Evolutionary conservation across 495 filamentous ascomycete species (phyloP), one percentile per base, ranked within the genome.

Genomic region (Penicillium odoratum): DNA sequence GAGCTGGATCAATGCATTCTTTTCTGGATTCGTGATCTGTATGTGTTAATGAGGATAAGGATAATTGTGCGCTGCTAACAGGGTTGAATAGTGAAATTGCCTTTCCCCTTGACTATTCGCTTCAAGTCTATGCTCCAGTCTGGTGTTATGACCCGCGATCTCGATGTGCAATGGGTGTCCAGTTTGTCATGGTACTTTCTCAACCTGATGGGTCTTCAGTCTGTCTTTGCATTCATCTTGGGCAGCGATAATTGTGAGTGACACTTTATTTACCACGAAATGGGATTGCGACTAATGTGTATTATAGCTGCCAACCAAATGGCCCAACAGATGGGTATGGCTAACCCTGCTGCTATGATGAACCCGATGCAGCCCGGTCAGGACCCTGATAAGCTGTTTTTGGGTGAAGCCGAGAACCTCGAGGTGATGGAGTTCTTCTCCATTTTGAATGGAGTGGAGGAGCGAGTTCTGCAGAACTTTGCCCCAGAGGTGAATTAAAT

Each of bases 1-100:
- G 94, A 91, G 94, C 52, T 98, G 94, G 94, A 97, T 98, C 65
- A 98, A 98, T 78, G 92, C 94, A 0, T 98, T 98, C 72, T 98
- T 98, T 66, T 92, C 89, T 43, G 94, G 94, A 21, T 98, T 96
- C 71, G 94, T 98, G 40, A 96, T 98, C 46, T 90, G 92, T 96
- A 78, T 56, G 88, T 83, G 13, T 21, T 15, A 6, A 7, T 3
- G 11, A 46, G 38, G 10, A 42, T 21, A n/a, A 7, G 29, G 3
- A 51, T 10, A 31, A 38, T 34, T 43, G 36, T 30, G 11, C 40
- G 38, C 48, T 58, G 64, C 67, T 70, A 53, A 70, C 61, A 7
- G 21, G 7, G 13, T 31, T 40, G 9, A 13, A 49, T 63, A 95
- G 92, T 98, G 84, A 96, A 96, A 87, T 74, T 98, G n/a, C 94